Evolutionary conservation across 2,329 filamentous ascomycete genomes (phyloP).

Genomic region (Thelonectria discophora): DNA sequence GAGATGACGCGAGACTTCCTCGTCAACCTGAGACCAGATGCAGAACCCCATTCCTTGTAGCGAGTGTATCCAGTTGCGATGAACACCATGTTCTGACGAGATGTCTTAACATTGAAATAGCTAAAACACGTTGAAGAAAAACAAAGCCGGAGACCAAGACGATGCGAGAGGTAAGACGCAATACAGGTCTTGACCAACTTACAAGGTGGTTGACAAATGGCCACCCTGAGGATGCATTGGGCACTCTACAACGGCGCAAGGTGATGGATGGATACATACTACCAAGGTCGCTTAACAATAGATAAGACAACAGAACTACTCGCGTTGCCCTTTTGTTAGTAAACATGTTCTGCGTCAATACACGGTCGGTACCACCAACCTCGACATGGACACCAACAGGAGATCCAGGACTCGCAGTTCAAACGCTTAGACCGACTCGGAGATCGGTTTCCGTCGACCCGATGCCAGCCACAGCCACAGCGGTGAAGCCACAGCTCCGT

Average conservation of each 20-base stretch:
- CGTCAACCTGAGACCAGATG: slow-evolving; percentile 65
- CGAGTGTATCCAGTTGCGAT: slow-evolving; percentile 32
- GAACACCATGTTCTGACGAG: slow-evolving; percentile 28
- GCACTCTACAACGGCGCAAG: slow-evolving; percentile 10
- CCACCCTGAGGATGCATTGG: not conserved
- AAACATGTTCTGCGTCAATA: not conserved
- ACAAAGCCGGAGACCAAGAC: not conserved
- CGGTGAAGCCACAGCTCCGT: too few relatives aligned
- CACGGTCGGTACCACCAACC: not conserved
- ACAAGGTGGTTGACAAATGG: not conserved
- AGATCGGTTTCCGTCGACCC: too few relatives aligned
- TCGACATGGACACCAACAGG: not conserved
- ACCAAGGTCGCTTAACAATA: slow-evolving; percentile 12
- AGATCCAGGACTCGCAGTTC: too few relatives aligned
- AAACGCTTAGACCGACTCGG: too few relatives aligned
- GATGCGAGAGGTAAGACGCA: not conserved
- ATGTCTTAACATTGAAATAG: not conserved
- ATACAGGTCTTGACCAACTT: slow-evolving; percentile 1
- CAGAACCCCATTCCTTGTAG: slow-evolving; percentile 42
- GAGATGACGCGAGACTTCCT: slow-evolving; percentile 92
- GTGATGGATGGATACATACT: slow-evolving; percentile 23
- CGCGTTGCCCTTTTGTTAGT: not conserved
- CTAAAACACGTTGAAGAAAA: not conserved
- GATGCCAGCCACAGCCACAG: too few relatives aligned
- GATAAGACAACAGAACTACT: slow-evolving; percentile 6